Base-by-base conservation (phyloP, 345 rosid species). In the Ceriops tagal region DNA sequence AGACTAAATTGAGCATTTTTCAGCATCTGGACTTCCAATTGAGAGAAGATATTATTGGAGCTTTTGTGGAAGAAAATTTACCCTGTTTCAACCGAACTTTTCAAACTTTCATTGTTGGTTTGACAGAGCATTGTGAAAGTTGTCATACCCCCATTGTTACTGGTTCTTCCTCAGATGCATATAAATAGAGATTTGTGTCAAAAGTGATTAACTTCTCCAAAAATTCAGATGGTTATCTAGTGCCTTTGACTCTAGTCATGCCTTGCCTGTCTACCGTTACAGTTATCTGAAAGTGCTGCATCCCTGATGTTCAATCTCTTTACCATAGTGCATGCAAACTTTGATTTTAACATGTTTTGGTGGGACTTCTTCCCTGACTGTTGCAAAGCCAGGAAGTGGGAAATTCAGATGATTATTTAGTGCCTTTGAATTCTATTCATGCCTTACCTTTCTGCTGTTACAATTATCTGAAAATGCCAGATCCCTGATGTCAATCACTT, bases 31-130 rank as follows among this genome's bases (percentile, higher is more conserved):
- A 67, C 53, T 61, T 39, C 31, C 35, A 47, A 20, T 10, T 16
- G 39, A 8, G 24, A 0, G 10, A 68, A 55, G 70, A 64, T 64
- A 51, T 58, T 26, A 37, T 49, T 67, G 34, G 52, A 24, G 53
- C 55, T 51, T 55, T 53, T 66, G 61, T 68, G 62, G 30, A 75
- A 73, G 79, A 71, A 68, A 58, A 66, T 5, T 57, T 68, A 34
- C 53, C 30, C 39, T 64, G 59, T 63, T 35, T 47, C 26, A 46
- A 69, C 57, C 53, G 69, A 66, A 65, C 66, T 77, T 53, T 56
- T 31, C 72, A 32, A 43, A 70, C 34, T 64, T 72, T 60, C 20
- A 3, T 56, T 56, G 53, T 24, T 71, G 63, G 66, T 53, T 30
- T 37, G 46, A 46, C 6, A 9, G 69, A 39, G 37, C 58, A 53